A percentile compares a stretch with the other conserved stretches of the same genome.
These are phyloP conservation scores for Stromatinia cepivora DNA, from an alignment of 2,329 filamentous ascomycete species.

Conservation along the genomic window DNA sequence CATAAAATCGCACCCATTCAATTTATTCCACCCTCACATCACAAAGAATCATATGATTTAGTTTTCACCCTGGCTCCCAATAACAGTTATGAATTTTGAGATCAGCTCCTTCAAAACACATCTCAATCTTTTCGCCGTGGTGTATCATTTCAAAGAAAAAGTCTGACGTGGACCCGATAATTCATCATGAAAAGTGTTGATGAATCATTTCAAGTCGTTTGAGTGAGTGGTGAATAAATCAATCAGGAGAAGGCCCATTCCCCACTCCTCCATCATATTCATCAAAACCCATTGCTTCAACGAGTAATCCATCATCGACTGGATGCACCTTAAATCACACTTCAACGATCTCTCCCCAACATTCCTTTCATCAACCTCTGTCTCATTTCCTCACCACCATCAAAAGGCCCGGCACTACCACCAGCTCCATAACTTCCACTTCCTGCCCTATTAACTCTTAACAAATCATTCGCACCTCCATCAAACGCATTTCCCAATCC, in stretches of 20 bases:
- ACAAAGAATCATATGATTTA: background rate
- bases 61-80: background rate
- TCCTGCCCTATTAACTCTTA: slow-evolving; percentile 32
- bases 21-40: background rate
- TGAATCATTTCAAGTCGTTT: background rate
- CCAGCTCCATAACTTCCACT: slow-evolving; percentile 28
- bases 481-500: slow-evolving; percentile 27
- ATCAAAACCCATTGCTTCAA: background rate
- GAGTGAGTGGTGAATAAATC: background rate
- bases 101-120: background rate
- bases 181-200: background rate
- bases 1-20: background rate
- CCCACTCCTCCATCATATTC: background rate
- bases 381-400: slow-evolving; percentile 8
- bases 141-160: background rate
- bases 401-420: background rate
- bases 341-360: slow-evolving; percentile 17
- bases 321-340: background rate
- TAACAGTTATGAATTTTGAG: background rate
- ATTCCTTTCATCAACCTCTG: slow-evolving; percentile 21
- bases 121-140: background rate
- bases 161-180: background rate
- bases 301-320: background rate
- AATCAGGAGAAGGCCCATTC: background rate
- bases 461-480: slow-evolving; percentile 25